Base-by-base conservation (phyloP, 768 basidiomycete genomes). In the Boletus coccyginus region DNA sequence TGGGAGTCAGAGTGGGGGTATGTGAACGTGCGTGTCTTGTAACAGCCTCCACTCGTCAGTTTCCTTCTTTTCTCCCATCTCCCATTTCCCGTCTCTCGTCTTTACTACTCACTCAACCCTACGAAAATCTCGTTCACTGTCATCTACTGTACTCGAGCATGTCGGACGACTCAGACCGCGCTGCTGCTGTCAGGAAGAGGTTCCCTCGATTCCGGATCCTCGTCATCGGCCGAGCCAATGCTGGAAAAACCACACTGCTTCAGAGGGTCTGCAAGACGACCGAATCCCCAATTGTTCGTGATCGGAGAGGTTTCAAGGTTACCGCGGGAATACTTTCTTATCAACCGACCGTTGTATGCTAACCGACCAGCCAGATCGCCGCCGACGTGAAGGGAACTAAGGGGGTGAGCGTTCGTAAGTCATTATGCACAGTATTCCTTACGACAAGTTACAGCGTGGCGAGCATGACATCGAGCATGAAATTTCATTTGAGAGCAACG, bases 171-270 rank as follows among this genome's bases (percentile, higher is more conserved):
- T n/a, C n/a, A n/a, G n/a, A n/a, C n/a, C 49, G 50, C 14, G 43
- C 47, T 21, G 38, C 58, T n/a, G 7, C 5, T 0, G 29, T 60
- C 19, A 61, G 21, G 42, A 0, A 41, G 9, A 46, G 21, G 39
- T 46, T 57, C 39, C 33, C 19, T 3, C 70, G 63, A 41, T 77
- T 77, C 44, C 70, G 77, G 7, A 67, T 77, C 27, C 72, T 78
- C 45, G 61, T 76, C 14, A 73, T 78, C 17, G 77, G 77, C 5
- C 67, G 71, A 49, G 71, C 73, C 3, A 76, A 76, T 50, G 68
- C 74, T 2, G 76, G 76, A 0, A 78, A 78, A 57, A 77, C 75
- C 0, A 77, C 77, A 0, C 62, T 78, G 21, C 63, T 76, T 17
- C 66, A 75, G 59, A 69, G 66, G 46, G 67, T 78, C 9, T 76